phyloP scores from a whole-genome alignment of 2,329 filamentous ascomycete genomes.

The Ambrosiella xylebori region DNA sequence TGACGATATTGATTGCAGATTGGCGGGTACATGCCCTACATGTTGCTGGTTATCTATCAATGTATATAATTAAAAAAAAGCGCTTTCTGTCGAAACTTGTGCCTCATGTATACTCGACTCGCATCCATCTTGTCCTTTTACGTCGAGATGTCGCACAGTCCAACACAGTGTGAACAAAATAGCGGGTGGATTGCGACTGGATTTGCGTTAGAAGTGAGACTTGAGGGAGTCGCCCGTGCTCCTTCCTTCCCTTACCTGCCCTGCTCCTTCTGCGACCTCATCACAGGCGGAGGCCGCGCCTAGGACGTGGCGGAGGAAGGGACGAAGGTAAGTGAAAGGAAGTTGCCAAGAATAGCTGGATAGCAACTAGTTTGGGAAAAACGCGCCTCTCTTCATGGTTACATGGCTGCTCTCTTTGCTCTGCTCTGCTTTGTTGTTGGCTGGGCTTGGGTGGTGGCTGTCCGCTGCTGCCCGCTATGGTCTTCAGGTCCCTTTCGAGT shows the following conservation, averaged over 20 bases:
- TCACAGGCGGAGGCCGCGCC: background rate
- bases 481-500: background rate
- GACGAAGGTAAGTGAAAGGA: background rate
- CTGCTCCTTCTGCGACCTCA: background rate
- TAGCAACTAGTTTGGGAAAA: background rate
- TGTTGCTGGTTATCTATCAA: too few species aligned
- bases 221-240: conserved; percentile 10
- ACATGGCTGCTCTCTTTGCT: too few species aligned
- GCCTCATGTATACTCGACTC: too few species aligned
- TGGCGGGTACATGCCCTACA: too few species aligned
- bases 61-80: too few species aligned
- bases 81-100: too few species aligned
- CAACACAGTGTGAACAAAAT: too few species aligned
- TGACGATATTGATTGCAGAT: too few species aligned
- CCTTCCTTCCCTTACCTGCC: conserved; percentile 6
- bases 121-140: too few species aligned
- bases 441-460: background rate
- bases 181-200: conserved; percentile 2
- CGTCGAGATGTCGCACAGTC: too few species aligned
- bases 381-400: background rate
- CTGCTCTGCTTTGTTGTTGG: too few species aligned
- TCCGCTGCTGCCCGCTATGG: background rate
- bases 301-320: background rate
- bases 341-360: background rate
- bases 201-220: conserved; percentile 2